A percentile compares a stretch with the other conserved stretches of the same genome.
These are phyloP conservation scores for Penicillium verrucosum DNA, from an alignment of 2,329 filamentous ascomycete genomes.

Conservation along the genomic window DNA sequence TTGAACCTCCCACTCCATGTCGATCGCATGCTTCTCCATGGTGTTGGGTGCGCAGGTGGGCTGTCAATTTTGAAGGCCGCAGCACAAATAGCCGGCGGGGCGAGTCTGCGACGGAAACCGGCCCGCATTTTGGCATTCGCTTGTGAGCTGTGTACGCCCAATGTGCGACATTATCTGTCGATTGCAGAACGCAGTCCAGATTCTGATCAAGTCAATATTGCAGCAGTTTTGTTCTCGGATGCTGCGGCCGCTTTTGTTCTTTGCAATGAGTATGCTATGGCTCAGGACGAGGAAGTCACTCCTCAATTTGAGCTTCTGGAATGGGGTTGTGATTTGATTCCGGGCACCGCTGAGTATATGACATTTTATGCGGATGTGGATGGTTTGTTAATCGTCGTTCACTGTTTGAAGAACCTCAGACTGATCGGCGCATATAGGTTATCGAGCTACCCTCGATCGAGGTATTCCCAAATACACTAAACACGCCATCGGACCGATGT, in stretches of 20 bases:
- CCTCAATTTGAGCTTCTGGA: background rate
- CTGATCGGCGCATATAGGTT: background rate
- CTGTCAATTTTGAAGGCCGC: constrained; percentile 61
- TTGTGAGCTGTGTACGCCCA: constrained; percentile 22
- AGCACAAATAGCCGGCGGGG: constrained; percentile 63
- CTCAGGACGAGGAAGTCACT: background rate
- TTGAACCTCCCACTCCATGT: constrained; percentile 57
- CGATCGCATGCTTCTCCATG: constrained; percentile 64
- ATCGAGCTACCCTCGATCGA: background rate
- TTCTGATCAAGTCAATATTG: background rate
- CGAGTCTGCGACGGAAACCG: constrained; percentile 55
- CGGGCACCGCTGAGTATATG: background rate
- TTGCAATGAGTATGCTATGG: constrained; percentile 1
- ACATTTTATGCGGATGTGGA: background rate
- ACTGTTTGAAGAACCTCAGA: too few relatives aligned
- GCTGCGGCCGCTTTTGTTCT: constrained; percentile 1
- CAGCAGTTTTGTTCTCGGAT: constrained; percentile 1
- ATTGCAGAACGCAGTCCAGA: background rate
- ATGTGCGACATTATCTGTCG: background rate
- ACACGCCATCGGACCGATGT: background rate
- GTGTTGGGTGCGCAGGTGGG: constrained; percentile 64
- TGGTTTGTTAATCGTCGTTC: background rate
- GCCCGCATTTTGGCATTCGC: constrained; percentile 65
- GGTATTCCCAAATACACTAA: background rate
- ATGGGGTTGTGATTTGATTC: background rate